Percentiles rank a stretch among this genome's conserved stretches.
phyloP scores from a whole-genome alignment of 2,329 filamentous ascomycete genomes.

The Ophiostoma sp. region DNA sequence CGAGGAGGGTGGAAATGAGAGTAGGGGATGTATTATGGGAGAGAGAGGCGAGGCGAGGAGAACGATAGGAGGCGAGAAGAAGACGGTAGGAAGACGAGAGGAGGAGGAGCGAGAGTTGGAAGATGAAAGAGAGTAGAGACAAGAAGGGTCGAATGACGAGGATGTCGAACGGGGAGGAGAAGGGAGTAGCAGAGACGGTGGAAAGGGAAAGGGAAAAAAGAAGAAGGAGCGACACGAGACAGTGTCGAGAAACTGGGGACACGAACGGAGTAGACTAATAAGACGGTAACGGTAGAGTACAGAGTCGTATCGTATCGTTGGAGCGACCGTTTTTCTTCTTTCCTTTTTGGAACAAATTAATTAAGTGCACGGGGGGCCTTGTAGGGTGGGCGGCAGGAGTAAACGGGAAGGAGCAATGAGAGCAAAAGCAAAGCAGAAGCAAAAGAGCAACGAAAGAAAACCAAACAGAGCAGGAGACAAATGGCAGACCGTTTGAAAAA shows the following conservation, averaged over 20 bases:
- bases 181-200: neutral
- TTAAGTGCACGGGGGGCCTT: neutral
- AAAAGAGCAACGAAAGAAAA: neutral
- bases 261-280: neutral
- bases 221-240: conserved; percentile 6
- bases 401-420: conserved; percentile 5
- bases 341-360: conserved; percentile 8
- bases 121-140: neutral
- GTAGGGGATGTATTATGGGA: neutral
- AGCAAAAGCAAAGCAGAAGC: neutral
- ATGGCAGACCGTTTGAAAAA: neutral
- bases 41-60: neutral
- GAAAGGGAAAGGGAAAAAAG: neutral
- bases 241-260: conserved; percentile 6
- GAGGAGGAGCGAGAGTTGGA: neutral
- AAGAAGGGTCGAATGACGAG: conserved; percentile 4
- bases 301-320: neutral
- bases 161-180: conserved; percentile 2
- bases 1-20: neutral
- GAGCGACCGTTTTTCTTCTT: conserved; percentile 11
- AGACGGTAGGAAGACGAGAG: neutral
- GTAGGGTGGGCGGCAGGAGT: conserved; percentile 7
- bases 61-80: neutral
- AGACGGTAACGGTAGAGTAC: neutral
- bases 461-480: neutral